phyloP scores from a whole-genome alignment of 345 rosid genomes.

The Combretum micranthum region DNA sequence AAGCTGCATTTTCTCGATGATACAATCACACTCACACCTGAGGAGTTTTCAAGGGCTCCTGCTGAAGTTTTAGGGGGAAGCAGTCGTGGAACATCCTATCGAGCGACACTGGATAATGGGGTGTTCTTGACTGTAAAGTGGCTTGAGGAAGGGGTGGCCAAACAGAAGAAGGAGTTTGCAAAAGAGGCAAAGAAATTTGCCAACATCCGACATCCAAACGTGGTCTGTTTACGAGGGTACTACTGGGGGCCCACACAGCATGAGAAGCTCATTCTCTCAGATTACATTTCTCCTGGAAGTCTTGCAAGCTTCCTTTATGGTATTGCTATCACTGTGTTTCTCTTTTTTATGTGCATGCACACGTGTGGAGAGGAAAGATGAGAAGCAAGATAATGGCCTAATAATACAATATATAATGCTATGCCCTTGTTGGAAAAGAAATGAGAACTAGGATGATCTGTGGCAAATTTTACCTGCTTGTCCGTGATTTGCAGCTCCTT shows the following conservation, averaged over 20 bases:
- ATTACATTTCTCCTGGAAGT: conserved; percentile 89
- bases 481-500: no score
- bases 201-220: conserved; percentile 94
- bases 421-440: no score
- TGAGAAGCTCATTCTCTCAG: conserved; percentile 96
- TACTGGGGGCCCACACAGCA: conserved; percentile 99
- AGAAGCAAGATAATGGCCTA: no score
- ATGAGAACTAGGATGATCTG: no score
- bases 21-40: conserved; percentile 75
- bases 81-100: conserved; percentile 96
- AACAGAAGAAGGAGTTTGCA: conserved; percentile 87
- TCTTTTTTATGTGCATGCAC: not conserved
- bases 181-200: conserved; percentile 96
- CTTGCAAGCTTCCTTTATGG: conserved; percentile 97
- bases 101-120: conserved; percentile 88
- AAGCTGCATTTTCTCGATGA: conserved; percentile 93
- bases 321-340: conserved; percentile 20
- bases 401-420: no score
- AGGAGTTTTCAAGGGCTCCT: conserved; percentile 92
- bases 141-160: conserved; percentile 97
- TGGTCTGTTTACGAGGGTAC: conserved; percentile 89
- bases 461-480: no score
- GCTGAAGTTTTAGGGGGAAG: conserved; percentile 97
- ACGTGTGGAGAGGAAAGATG: no score
- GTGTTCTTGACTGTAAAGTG: conserved; percentile 86